phyloP scores from a whole-genome alignment of 2,329 filamentous ascomycete species.

The Ceratocystis colombiana region DNA sequence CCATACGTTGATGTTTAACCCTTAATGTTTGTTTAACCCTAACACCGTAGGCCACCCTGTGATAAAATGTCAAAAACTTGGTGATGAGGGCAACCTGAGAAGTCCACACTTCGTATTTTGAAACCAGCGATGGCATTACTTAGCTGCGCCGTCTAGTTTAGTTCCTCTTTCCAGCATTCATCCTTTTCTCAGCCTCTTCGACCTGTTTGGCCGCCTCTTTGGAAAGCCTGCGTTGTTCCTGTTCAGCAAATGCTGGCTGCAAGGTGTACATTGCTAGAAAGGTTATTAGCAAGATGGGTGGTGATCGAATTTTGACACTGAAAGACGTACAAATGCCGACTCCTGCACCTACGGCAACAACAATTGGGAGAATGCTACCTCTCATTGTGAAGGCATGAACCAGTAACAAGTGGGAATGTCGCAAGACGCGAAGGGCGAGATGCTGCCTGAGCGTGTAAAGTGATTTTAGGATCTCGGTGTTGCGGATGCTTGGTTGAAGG shows the following conservation, averaged over 20 bases:
- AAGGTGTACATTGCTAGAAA: slow-evolving; percentile 22
- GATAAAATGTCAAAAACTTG: too few species aligned
- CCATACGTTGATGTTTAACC: too few species aligned
- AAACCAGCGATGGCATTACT: not conserved
- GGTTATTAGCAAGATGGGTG: not conserved
- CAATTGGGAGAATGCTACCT: slow-evolving; percentile 22
- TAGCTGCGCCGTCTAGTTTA: not conserved
- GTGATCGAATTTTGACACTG: not conserved
- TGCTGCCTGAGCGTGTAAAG: not conserved
- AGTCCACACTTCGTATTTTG: too few species aligned
- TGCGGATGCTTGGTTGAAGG: too few species aligned
- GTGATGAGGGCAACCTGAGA: too few species aligned
- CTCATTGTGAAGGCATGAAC: slow-evolving; percentile 17
- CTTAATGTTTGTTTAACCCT: too few species aligned
- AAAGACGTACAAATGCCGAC: slow-evolving; percentile 23
- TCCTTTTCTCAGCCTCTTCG: slow-evolving; percentile 20
- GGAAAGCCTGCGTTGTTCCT: slow-evolving; percentile 19
- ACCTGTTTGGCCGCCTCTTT: slow-evolving; percentile 20
- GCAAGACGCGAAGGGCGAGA: not conserved
- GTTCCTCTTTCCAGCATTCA: slow-evolving; percentile 11
- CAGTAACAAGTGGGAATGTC: too few species aligned
- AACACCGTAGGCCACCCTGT: too few species aligned
- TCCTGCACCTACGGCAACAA: slow-evolving; percentile 23
- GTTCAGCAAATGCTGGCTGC: slow-evolving; percentile 23
- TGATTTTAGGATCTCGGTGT: too few species aligned